Evolutionary conservation across 306 rosid species (phyloP), one percentile per base, ranked within the genome.

Genomic region (Dicorynia guianensis): DNA sequence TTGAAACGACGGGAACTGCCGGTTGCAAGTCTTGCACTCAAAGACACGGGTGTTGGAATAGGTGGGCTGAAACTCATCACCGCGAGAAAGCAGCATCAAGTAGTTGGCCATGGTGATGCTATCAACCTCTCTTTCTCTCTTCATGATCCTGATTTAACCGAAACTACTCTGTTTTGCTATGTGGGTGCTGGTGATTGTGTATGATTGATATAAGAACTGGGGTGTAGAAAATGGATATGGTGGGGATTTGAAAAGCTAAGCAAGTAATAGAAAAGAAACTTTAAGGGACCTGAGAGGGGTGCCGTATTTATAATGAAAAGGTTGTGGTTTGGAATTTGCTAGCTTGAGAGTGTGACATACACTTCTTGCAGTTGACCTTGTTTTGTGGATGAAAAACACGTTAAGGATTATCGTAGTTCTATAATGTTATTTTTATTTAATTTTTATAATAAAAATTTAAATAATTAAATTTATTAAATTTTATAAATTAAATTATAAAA

Each of bases 21-120:
- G 63, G 67, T 86, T 86, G 66, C 99, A 95, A 0, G 99, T 92
- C 78, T 90, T 92, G 93, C 99, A 95, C 97, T 95, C 99, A 44
- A 92, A 95, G 1, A 95, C 96, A 1, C 93, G 91, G 67, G 30
- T 50, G 15, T 78, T 83, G 4, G 83, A 69, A 5, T 30, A 13
- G 30, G 34, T 44, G 15, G 18, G 46, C 14, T 69, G 68, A 11
- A 71, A 44, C 63, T 63, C 63, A 38, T 58, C 63, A 44, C 87
- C 87, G 5, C 80, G 83, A 69, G 98, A 90, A 43, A 95, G 96
- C 8, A 92, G 20, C 93, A 90, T 92, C 92, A 95, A 82, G 71
- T 87, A 95, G 67, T 95, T 90, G 11, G 96, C 97, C 92, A 92
- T 86, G 85, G 85, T 71, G 70, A 67, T 70, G 79, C 59, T 76